A percentile compares a stretch with the other conserved stretches of the same genome.
These are phyloP conservation scores for Chimonanthus salicifolius DNA, from an alignment of 164 flowering plant species.

Conservation along the genomic window DNA sequence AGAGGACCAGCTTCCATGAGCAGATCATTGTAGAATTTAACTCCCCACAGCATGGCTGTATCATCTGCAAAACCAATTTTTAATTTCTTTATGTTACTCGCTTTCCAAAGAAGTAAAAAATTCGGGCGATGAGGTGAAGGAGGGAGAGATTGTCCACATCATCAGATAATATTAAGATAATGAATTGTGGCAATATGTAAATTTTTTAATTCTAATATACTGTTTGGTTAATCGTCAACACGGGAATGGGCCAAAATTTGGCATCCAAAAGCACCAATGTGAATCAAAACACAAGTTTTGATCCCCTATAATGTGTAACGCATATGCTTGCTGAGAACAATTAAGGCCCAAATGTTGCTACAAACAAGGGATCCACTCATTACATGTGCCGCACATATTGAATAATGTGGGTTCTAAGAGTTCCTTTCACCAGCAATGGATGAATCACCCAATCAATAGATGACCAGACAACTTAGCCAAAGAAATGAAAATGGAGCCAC, in stretches of 20 bases:
- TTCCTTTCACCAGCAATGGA: neutral
- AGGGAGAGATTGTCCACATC: too few relatives aligned
- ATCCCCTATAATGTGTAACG: too few relatives aligned
- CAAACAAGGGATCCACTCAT: neutral
- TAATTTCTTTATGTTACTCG: neutral
- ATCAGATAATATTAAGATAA: too few relatives aligned
- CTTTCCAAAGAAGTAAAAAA: too few relatives aligned
- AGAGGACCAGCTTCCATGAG: conserved; percentile 61
- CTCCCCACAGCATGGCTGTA: conserved; percentile 79
- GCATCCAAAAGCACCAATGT: too few relatives aligned
- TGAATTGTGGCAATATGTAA: too few relatives aligned
- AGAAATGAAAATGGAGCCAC: neutral
- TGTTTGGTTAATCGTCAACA: neutral
- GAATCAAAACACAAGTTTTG: too few relatives aligned
- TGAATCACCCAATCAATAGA: neutral
- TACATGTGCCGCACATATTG: neutral
- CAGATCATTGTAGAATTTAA: conserved; percentile 67
- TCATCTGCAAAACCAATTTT: conserved; percentile 48
- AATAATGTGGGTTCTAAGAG: neutral
- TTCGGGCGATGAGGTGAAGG: too few relatives aligned
- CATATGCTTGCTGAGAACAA: too few relatives aligned
- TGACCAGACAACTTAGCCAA: neutral
- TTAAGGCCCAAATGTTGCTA: neutral
- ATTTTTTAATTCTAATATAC: too few relatives aligned
- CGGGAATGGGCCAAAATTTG: neutral